Conservation (phyloP, 1,284 basidiomycete genomes). For the Sanguinoderma infundibulare region DNA sequence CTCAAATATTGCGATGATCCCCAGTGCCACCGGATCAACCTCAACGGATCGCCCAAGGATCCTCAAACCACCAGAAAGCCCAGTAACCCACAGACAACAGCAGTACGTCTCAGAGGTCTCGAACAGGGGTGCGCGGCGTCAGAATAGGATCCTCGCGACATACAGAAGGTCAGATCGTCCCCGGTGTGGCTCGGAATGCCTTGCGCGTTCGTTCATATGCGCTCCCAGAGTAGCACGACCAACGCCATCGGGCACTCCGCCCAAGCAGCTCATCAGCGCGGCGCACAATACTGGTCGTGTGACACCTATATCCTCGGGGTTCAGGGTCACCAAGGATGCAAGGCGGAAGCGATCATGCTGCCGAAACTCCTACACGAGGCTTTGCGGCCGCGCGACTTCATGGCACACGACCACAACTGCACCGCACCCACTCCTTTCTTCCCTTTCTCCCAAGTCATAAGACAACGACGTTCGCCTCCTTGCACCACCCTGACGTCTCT, state of each 20-base stretch:
- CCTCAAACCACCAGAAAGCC: too few relatives aligned
- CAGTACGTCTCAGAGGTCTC: too few relatives aligned
- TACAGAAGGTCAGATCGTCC: background rate
- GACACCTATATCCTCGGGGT: constrained; percentile 16
- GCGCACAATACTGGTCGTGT: constrained; percentile 20
- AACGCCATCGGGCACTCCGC: constrained; percentile 6
- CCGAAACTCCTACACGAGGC: constrained; percentile 15
- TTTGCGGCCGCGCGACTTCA: constrained; percentile 14
- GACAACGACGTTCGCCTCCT: background rate
- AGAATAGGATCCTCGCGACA: background rate
- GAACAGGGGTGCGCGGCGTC: background rate
- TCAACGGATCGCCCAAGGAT: too few relatives aligned
- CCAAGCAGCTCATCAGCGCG: background rate
- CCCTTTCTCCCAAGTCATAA: background rate
- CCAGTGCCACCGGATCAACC: too few relatives aligned
- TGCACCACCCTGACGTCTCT: background rate
- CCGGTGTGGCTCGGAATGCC: too few relatives aligned
- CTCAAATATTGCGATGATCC: too few relatives aligned
- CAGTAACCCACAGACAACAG: too few relatives aligned
- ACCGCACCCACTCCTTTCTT: constrained; percentile 6
- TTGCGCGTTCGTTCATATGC: background rate
- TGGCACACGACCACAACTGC: constrained; percentile 18
- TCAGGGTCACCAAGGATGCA: constrained; percentile 12
- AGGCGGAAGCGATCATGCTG: constrained; percentile 15
- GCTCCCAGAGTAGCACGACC: constrained; percentile 1